Evolutionary conservation across 2,329 filamentous ascomycete genomes (phyloP).

Genomic region (Raffaelea albimanens): DNA sequence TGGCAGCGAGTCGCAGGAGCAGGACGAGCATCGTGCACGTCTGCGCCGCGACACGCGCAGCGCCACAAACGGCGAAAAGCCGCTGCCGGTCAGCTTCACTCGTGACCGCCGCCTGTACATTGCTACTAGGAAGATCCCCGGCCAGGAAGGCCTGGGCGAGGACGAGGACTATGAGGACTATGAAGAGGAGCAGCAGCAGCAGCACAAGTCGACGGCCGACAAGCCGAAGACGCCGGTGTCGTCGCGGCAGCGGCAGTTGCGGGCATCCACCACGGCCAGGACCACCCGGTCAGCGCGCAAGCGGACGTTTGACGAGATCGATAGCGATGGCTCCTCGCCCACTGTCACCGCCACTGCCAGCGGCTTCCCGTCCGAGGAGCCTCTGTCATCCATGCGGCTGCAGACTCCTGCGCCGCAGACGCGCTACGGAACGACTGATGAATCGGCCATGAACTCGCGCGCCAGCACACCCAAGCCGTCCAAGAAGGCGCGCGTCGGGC

Average conservation of each 20-base stretch:
- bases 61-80: slow-evolving; percentile 25
- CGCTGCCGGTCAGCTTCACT: slow-evolving; percentile 27
- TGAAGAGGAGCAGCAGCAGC: neutral
- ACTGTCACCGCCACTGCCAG: slow-evolving; percentile 35
- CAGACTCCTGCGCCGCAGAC: slow-evolving; percentile 10
- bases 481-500: slow-evolving; percentile 52
- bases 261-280: slow-evolving; percentile 21
- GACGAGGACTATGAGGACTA: slow-evolving; percentile 6
- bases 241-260: slow-evolving; percentile 14
- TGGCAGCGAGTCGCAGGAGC: slow-evolving; percentile 16
- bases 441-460: slow-evolving; percentile 38
- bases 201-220: neutral
- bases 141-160: too few relatives aligned
- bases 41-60: slow-evolving; percentile 19
- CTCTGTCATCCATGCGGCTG: slow-evolving; percentile 11
- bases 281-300: slow-evolving; percentile 39
- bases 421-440: neutral
- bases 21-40: slow-evolving; percentile 15
- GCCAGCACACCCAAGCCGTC: slow-evolving; percentile 49
- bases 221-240: slow-evolving; percentile 5
- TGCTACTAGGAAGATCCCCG: too few relatives aligned
- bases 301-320: slow-evolving; percentile 44
- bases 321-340: slow-evolving; percentile 40
- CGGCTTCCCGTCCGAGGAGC: slow-evolving; percentile 6
- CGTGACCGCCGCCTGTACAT: slow-evolving; percentile 18